Conservation (phyloP, 352 stramenopile genomes). For the Lagenidium giganteum region DNA sequence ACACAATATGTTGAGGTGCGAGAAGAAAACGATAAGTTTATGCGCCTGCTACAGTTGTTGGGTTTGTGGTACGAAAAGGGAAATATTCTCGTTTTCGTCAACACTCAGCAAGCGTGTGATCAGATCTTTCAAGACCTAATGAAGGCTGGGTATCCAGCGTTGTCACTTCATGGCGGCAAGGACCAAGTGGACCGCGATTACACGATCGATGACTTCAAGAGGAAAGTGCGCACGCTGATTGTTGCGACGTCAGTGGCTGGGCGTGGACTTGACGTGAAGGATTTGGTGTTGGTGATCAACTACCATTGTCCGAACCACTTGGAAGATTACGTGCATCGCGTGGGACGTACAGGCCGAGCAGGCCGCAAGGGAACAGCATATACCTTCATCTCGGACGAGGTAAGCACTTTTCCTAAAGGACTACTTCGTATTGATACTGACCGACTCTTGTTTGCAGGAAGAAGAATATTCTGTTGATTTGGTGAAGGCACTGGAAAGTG, state of each 20-base stretch:
- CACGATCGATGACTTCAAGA: slow-evolving; percentile 99
- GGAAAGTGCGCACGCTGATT: slow-evolving; percentile 90
- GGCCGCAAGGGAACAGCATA: slow-evolving; percentile 97
- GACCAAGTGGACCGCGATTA: slow-evolving; percentile 99
- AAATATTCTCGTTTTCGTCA: slow-evolving; percentile 99
- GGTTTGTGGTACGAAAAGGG: slow-evolving; percentile 96
- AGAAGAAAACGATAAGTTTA: slow-evolving; percentile 99
- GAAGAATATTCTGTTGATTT: slow-evolving; percentile 97
- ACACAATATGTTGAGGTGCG: slow-evolving; percentile 98
- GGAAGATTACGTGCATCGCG: slow-evolving; percentile 99
- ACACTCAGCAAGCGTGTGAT: slow-evolving; percentile 97
- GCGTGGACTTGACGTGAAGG: slow-evolving; percentile 97
- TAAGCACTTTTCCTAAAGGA: too few relatives aligned
- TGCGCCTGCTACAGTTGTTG: slow-evolving; percentile 95
- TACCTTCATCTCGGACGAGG: slow-evolving; percentile 99
- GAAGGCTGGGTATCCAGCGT: slow-evolving; percentile 92
- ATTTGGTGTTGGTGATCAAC: slow-evolving; percentile 98
- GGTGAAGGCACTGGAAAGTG: slow-evolving; percentile 93
- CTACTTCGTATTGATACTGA: too few relatives aligned
- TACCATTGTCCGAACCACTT: slow-evolving; percentile 99
- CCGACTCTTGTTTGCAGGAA: slow-evolving; percentile 63
- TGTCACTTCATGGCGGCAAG: slow-evolving; percentile 98
- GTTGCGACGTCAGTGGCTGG: slow-evolving; percentile 95
- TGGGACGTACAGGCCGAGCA: slow-evolving; percentile 95
- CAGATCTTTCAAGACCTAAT: slow-evolving; percentile 97